Base-by-base conservation (phyloP, 2,329 filamentous ascomycete species). In the Colletotrichum sp. region DNA sequence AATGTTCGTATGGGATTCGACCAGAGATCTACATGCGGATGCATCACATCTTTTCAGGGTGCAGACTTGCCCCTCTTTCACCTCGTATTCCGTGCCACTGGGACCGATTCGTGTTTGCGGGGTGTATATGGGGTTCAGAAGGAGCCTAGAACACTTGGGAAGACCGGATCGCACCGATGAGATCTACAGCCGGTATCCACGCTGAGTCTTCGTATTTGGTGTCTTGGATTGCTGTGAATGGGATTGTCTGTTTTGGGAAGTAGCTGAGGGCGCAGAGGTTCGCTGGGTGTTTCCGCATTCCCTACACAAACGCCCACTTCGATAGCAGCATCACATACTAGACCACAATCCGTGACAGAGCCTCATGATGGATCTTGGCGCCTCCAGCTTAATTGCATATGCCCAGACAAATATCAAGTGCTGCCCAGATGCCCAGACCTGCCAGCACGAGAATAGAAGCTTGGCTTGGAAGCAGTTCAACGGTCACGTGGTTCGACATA, bases 81-180 rank as follows among this genome's bases (percentile, higher is more conserved):
- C 63, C 64, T 73, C 43, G 69, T 69, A 55, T 69, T 68, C 32
- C 70, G 28, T 48, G 48, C n/a, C 16, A 64, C 28, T 59, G 70
- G 28, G 58, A 69, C 73, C 58, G 69, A 75, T 52, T 73, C 73
- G 58, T 73, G 48, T 69, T 73, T 73, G 48, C 64, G 69, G 69
- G 69, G 73, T 73, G 69, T 38, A 24, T 30, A 73, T 43, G 69
- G 73, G 63, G 73, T 32, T 21, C 28, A 56, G 28, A 34, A 48
- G 34, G 58, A 73, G 58, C 70, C 64, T 65, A 52, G 69, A 55
- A 64, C 58, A 61, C 13, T 18, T n/a, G 21, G 32, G 48, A n/a
- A 63, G 12, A n/a, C 56, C 48, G 73, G 48, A 34, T 21, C 58
- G 48, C 64, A 24, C 43, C 48, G 58, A 69, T 26, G 63, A 32